phyloP scores from a whole-genome alignment of 2,329 filamentous ascomycete genomes.

The Magnaporthiopsis incrustans region DNA sequence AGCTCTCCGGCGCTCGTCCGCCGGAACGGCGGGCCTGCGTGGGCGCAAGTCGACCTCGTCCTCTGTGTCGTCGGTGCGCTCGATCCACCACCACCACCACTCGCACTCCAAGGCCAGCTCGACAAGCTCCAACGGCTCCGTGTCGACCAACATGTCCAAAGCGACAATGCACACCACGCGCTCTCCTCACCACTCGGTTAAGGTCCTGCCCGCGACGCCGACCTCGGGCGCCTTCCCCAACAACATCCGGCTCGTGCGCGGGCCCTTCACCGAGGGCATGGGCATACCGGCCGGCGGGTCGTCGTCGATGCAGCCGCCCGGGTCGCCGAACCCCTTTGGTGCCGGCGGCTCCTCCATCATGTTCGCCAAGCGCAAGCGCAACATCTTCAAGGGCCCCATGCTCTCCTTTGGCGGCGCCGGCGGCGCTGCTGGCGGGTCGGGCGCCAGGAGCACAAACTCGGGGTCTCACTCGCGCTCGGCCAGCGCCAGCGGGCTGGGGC shows the following conservation, averaged over 20 bases:
- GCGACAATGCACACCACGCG: constrained; percentile 55
- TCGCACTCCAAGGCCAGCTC: constrained; percentile 92
- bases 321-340: constrained; percentile 44
- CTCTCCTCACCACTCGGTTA: constrained; percentile 83
- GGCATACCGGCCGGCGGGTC: constrained; percentile 38
- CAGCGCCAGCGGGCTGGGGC: constrained; percentile 55
- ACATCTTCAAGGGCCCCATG: constrained; percentile 74
- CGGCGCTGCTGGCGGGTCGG: constrained; percentile 23
- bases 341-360: constrained; percentile 46
- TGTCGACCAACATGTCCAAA: constrained; percentile 60
- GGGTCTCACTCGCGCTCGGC: constrained; percentile 43
- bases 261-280: constrained; percentile 51
- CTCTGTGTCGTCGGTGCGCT: constrained; percentile 86
- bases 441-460: constrained; percentile 28
- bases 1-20: constrained; percentile 73
- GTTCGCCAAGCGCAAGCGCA: constrained; percentile 76
- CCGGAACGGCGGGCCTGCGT: constrained; percentile 69
- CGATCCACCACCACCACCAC: constrained; percentile 78
- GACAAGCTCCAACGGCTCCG: constrained; percentile 73
- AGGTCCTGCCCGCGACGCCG: constrained; percentile 88
- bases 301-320: constrained; percentile 30
- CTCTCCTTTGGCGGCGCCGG: constrained; percentile 40
- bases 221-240: constrained; percentile 61
- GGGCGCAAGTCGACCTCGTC: constrained; percentile 95
- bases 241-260: constrained; percentile 74